Conservation (phyloP, 2,329 filamentous ascomycete genomes). For the Hymenotorrendiella dingleyae region DNA sequence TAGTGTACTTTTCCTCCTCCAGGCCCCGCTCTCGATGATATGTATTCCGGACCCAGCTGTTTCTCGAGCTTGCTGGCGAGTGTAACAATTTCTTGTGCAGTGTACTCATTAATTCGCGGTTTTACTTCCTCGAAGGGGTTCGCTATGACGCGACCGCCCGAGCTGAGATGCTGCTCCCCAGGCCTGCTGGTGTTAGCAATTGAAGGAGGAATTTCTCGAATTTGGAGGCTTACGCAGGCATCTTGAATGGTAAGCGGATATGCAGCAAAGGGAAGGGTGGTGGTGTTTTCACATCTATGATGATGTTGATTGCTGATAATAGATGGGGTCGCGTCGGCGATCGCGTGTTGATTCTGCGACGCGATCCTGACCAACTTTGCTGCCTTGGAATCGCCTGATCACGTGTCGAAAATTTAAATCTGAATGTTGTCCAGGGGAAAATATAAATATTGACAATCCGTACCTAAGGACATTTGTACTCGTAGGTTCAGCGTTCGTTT, state of each 20-base stretch:
- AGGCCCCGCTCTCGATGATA: slow-evolving; percentile 78
- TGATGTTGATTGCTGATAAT: background rate
- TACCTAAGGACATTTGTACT: no score
- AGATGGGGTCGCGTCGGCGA: background rate
- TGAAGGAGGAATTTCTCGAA: background rate
- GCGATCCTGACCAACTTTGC: background rate
- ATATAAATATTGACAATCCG: no score
- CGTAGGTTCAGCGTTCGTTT: no score
- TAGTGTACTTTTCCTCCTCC: slow-evolving; percentile 87
- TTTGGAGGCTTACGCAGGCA: slow-evolving; percentile 40
- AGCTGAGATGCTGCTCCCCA: slow-evolving; percentile 56
- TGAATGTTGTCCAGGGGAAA: no score
- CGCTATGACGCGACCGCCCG: slow-evolving; percentile 38
- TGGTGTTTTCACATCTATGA: slow-evolving; percentile 13
- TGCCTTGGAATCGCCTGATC: background rate
- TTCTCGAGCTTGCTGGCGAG: slow-evolving; percentile 83
- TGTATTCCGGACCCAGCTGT: slow-evolving; percentile 92
- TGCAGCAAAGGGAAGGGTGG: slow-evolving; percentile 10
- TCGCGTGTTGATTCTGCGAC: background rate
- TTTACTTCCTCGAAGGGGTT: slow-evolving; percentile 79
- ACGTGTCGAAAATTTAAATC: no score
- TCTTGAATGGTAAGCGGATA: slow-evolving; percentile 23
- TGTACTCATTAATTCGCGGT: slow-evolving; percentile 70
- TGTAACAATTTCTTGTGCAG: slow-evolving; percentile 83
- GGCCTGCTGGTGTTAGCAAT: slow-evolving; percentile 42